phyloP scores from a whole-genome alignment of 129 eudicot genomes.

The Calendula officinalis region DNA sequence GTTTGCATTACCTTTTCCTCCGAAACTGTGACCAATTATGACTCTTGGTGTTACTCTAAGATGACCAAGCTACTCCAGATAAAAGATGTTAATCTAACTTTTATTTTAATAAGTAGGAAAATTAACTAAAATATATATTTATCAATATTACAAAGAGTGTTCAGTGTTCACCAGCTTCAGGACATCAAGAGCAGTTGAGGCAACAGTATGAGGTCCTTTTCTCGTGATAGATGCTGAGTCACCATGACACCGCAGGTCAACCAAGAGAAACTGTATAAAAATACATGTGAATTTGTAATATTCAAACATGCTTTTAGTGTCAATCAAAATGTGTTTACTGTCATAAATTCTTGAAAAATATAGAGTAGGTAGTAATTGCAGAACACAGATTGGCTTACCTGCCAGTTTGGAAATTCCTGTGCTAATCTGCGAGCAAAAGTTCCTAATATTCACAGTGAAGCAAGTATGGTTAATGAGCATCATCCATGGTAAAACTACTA shows the following conservation, averaged over 20 bases:
- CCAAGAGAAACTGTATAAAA: slow-evolving; percentile 71
- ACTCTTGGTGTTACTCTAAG: slow-evolving; percentile 87
- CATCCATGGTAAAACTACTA: slow-evolving; percentile 16
- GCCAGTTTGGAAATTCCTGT: slow-evolving; percentile 90
- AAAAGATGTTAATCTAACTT: slow-evolving; percentile 20
- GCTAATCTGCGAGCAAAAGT: slow-evolving; percentile 91
- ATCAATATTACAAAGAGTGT: slow-evolving; percentile 23
- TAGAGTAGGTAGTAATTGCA: slow-evolving; percentile 3
- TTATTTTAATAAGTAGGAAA: slow-evolving; percentile 11
- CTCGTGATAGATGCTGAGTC: slow-evolving; percentile 77
- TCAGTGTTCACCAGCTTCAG: slow-evolving; percentile 68
- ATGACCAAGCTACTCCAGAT: slow-evolving; percentile 61
- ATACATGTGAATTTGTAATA: slow-evolving; percentile 22
- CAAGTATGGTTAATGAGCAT: background rate
- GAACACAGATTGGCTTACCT: slow-evolving; percentile 44
- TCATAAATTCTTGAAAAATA: background rate
- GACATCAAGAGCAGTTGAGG: slow-evolving; percentile 88
- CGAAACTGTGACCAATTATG: slow-evolving; percentile 96
- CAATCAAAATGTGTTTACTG: background rate
- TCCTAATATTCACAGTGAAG: slow-evolving; percentile 46
- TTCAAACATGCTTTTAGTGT: slow-evolving; percentile 3
- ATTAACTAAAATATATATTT: background rate
- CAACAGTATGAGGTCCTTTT: slow-evolving; percentile 75
- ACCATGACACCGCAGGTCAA: slow-evolving; percentile 96
- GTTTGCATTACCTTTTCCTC: slow-evolving; percentile 77